These are phyloP conservation scores for Ailanthus altissimus DNA, from an alignment of 345 rosid species.

Conservation along the genomic window DNA sequence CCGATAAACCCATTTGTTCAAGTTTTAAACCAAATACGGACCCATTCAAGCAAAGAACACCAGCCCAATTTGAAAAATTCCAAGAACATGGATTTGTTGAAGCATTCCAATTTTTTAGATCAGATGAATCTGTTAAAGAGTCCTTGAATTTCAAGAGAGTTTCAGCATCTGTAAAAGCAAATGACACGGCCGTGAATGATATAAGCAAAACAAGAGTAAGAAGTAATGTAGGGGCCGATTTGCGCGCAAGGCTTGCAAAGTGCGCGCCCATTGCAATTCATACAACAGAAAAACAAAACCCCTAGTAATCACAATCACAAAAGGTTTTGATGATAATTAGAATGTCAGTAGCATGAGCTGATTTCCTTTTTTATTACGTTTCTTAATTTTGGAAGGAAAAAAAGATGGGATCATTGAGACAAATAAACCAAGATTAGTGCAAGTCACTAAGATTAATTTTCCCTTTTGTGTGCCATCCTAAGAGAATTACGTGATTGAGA, in stretches of 20 bases:
- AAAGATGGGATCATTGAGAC: constrained; percentile 19
- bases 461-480: constrained; percentile 2
- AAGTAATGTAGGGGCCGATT: constrained; percentile 20
- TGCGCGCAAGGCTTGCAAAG: constrained; percentile 44
- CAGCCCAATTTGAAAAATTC: constrained; percentile 50
- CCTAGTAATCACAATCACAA: neutral
- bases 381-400: neutral
- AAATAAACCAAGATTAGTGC: neutral
- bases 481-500: neutral
- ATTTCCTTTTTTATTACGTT: neutral
- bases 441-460: constrained; percentile 10
- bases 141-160: constrained; percentile 22
- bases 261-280: constrained; percentile 49
- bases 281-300: constrained; percentile 17
- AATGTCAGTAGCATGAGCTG: constrained; percentile 8
- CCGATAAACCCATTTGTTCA: constrained; percentile 55
- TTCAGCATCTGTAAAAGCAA: constrained; percentile 33
- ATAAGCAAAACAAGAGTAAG: constrained; percentile 24
- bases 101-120: constrained; percentile 47
- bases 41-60: constrained; percentile 52
- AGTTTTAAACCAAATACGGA: constrained; percentile 62
- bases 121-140: constrained; percentile 16
- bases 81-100: constrained; percentile 39
- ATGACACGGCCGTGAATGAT: constrained; percentile 23
- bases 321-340: constrained; percentile 11